Percentiles rank a stretch among this genome's conserved stretches.
These are phyloP conservation scores for Paramecium sexaurelia DNA, from an alignment of 73 alveolate species.

Conservation along the genomic window DNA sequence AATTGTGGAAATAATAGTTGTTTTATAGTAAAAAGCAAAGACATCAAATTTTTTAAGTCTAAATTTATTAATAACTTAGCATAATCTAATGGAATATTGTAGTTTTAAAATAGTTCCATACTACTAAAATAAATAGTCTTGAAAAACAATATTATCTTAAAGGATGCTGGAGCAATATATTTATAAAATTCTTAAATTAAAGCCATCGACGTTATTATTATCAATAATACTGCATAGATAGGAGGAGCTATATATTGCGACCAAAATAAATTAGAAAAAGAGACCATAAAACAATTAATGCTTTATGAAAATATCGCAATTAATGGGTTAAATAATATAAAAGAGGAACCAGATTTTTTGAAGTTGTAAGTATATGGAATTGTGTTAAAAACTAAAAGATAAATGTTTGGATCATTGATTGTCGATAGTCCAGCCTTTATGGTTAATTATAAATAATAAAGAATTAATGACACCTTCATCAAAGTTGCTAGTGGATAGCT, in stretches of 20 bases:
- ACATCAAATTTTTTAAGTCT: not conserved
- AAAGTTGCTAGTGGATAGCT: not conserved
- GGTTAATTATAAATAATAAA: not conserved
- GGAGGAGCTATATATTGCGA: not conserved
- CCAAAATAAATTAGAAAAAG: not conserved
- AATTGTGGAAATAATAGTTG: not conserved
- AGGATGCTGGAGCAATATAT: not conserved
- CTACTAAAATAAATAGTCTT: not conserved
- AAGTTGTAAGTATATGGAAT: not conserved
- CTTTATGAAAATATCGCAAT: not conserved
- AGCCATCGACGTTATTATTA: not conserved
- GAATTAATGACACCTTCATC: not conserved
- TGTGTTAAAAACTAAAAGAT: not conserved
- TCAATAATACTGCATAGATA: not conserved
- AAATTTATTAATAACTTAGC: not conserved
- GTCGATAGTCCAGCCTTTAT: not conserved
- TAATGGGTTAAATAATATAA: not conserved
- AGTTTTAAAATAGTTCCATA: not conserved
- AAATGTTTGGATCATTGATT: not conserved
- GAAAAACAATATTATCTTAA: not conserved
- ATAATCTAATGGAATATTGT: not conserved
- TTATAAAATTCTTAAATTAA: not conserved
- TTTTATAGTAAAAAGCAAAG: not conserved
- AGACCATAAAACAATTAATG: not conserved
- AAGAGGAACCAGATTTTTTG: not conserved